phyloP scores from a whole-genome alignment of 495 filamentous ascomycete species.

The Cercophora samala region DNA sequence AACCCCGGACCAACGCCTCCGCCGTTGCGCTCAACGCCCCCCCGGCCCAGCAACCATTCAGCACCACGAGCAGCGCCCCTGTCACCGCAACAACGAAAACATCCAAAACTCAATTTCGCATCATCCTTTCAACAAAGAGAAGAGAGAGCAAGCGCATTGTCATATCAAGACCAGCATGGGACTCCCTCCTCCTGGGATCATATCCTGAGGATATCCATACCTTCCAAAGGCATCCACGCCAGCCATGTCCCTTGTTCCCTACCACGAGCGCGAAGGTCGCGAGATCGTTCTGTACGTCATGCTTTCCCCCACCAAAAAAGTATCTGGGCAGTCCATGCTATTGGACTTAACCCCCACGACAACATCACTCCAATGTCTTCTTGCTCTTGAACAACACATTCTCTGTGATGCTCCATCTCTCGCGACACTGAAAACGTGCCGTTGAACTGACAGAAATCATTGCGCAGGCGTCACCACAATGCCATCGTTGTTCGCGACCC shows the following conservation, averaged over 20 bases:
- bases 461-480: conserved; percentile 77
- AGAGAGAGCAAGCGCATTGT: neutral
- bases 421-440: neutral
- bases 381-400: neutral
- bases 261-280: conserved; percentile 56
- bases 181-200: conserved; percentile 4
- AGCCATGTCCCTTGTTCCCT: conserved; percentile 63
- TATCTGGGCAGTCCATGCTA: neutral
- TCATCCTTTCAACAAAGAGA: neutral
- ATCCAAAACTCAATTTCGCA: neutral
- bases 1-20: neutral
- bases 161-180: conserved; percentile 19
- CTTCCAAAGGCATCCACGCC: neutral
- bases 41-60: neutral
- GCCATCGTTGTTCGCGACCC: conserved; percentile 89
- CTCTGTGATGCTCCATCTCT: neutral
- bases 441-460: neutral
- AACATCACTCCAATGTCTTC: neutral
- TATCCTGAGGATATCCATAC: conserved; percentile 2
- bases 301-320: neutral
- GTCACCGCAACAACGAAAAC: neutral
- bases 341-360: neutral
- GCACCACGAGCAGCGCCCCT: neutral
- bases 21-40: neutral
- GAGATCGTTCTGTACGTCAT: conserved; percentile 57